Percentiles rank a stretch among this genome's conserved stretches.
These are phyloP conservation scores for Boletus pseudopeckii DNA, from an alignment of 768 basidiomycete species.

Conservation along the genomic window DNA sequence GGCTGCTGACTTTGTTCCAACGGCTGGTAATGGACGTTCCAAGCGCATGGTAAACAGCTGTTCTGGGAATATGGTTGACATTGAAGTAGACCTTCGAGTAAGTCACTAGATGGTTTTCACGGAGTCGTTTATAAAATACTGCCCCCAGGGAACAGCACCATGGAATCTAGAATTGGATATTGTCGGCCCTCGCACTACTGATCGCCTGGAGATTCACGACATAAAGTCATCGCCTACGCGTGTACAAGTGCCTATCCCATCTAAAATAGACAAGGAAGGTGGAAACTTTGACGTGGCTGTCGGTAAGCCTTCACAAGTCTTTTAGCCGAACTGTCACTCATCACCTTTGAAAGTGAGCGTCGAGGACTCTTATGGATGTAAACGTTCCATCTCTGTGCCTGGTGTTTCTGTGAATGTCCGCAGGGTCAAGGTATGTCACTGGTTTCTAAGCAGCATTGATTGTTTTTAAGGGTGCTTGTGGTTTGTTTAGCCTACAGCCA, in stretches of 20 bases:
- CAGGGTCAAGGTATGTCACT: conserved; percentile 59
- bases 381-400: conserved; percentile 67
- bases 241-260: conserved; percentile 65
- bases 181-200: conserved; percentile 67
- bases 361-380: conserved; percentile 87
- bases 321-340: background rate
- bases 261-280: conserved; percentile 59
- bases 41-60: conserved; percentile 70
- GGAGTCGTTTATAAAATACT: background rate
- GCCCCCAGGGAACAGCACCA: conserved; percentile 74
- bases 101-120: conserved; percentile 16
- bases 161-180: conserved; percentile 86
- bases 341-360: conserved; percentile 57
- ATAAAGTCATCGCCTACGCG: conserved; percentile 55
- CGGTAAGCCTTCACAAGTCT: conserved; percentile 39
- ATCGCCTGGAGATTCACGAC: conserved; percentile 51
- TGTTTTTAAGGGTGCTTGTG: background rate
- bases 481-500: conserved; percentile 67
- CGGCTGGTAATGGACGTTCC: conserved; percentile 38
- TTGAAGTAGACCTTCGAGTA: conserved; percentile 81
- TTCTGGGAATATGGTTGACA: conserved; percentile 67
- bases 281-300: conserved; percentile 80
- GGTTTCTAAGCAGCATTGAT: background rate
- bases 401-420: conserved; percentile 83
- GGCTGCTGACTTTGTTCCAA: conserved; percentile 63